Conservation (phyloP, 2,329 filamentous ascomycete species). For the Huntiella decipiens region DNA sequence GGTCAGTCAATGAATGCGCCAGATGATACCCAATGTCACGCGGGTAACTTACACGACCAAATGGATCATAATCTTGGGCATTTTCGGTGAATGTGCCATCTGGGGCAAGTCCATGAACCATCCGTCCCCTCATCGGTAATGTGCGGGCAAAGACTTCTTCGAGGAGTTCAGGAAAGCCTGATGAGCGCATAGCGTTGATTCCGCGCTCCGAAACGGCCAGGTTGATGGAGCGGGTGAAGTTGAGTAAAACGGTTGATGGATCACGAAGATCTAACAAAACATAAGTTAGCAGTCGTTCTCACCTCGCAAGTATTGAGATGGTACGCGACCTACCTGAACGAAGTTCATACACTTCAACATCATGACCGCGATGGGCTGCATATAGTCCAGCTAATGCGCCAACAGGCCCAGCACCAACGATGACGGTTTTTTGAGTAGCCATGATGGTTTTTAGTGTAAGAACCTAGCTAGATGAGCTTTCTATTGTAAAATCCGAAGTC, state of each 20-base stretch:
- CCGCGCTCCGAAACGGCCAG: slow-evolving; percentile 84
- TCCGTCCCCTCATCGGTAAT: slow-evolving; percentile 86
- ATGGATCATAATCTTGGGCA: slow-evolving; percentile 76
- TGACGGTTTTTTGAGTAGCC: slow-evolving; percentile 45
- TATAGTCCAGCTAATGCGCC: slow-evolving; percentile 84
- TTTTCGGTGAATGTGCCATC: slow-evolving; percentile 52
- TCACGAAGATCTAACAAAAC: slow-evolving; percentile 59
- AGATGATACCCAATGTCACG: neutral
- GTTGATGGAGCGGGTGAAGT: slow-evolving; percentile 98
- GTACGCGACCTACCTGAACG: slow-evolving; percentile 52
- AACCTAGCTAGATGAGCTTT: no score
- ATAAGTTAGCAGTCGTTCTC: neutral
- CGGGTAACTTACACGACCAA: slow-evolving; percentile 48
- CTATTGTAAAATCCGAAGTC: no score
- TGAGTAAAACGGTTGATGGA: slow-evolving; percentile 63
- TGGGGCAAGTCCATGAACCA: slow-evolving; percentile 64
- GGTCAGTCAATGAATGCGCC: neutral
- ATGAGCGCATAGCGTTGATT: slow-evolving; percentile 65
- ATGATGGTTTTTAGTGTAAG: neutral
- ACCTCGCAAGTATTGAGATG: neutral
- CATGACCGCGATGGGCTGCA: slow-evolving; percentile 68
- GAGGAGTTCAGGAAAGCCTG: slow-evolving; percentile 47
- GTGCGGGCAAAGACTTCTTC: slow-evolving; percentile 57
- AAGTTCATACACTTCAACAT: slow-evolving; percentile 89
- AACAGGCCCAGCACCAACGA: slow-evolving; percentile 86